Conservation (phyloP, 192 early-diverging fungal species). For the Linnemannia schmuckeri region DNA sequence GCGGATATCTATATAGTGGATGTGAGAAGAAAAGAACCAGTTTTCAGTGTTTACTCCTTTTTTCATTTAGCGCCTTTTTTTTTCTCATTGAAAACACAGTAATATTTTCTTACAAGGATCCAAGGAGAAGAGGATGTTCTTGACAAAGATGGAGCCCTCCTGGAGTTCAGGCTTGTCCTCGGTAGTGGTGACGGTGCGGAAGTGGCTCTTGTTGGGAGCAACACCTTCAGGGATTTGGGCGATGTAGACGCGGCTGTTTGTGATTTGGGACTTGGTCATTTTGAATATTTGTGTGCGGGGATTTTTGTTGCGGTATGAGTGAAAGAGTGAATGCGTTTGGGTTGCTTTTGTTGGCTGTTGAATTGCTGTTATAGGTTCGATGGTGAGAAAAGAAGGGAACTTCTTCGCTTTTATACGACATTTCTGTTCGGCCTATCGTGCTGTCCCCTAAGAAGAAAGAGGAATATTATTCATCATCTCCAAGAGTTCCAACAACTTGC, state of each 20-base stretch:
- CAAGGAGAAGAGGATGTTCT: slow-evolving; percentile 76
- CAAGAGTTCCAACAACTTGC: too few relatives aligned
- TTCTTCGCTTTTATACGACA: too few relatives aligned
- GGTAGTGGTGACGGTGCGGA: slow-evolving; percentile 14
- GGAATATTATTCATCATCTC: too few relatives aligned
- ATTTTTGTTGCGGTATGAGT: background rate
- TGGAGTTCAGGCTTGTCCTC: slow-evolving; percentile 36
- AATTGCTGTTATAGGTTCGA: too few relatives aligned
- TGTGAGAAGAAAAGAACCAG: too few relatives aligned
- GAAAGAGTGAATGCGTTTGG: background rate
- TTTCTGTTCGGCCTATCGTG: too few relatives aligned
- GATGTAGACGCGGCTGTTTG: slow-evolving; percentile 25
- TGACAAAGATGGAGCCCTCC: slow-evolving; percentile 67
- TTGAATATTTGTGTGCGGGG: background rate
- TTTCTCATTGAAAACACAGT: background rate
- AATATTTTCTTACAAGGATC: slow-evolving; percentile 79
- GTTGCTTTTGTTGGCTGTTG: background rate
- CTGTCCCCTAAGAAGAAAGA: too few relatives aligned
- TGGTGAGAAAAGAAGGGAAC: background rate
- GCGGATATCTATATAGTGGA: slow-evolving; percentile 28
- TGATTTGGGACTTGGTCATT: slow-evolving; percentile 19
- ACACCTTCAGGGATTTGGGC: slow-evolving; percentile 41
- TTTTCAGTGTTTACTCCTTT: background rate
- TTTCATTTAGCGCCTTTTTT: too few relatives aligned
- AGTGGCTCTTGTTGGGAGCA: slow-evolving; percentile 47